These are phyloP conservation scores for Solioccasus polychromus DNA, from an alignment of 768 basidiomycete species.

Conservation along the genomic window DNA sequence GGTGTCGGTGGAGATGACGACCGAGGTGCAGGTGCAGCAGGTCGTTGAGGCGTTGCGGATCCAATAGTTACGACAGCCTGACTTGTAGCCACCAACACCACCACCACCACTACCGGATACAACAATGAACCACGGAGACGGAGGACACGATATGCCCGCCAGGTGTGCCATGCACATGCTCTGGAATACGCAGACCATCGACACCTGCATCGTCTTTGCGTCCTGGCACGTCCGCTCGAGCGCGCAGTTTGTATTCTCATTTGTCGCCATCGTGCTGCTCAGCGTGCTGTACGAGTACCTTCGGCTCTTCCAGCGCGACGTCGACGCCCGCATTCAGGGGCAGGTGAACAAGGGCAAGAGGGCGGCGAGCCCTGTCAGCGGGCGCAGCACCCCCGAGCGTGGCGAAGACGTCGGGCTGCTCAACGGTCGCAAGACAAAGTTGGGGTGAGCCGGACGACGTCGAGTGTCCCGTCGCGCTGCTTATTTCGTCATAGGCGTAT, in stretches of 20 bases:
- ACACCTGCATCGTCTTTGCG: slow-evolving; percentile 80
- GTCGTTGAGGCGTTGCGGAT: slow-evolving; percentile 26
- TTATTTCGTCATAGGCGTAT: not conserved
- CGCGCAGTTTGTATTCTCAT: slow-evolving; percentile 60
- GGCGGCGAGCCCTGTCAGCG: slow-evolving; percentile 40
- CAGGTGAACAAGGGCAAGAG: slow-evolving; percentile 47
- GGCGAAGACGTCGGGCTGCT: slow-evolving; percentile 56
- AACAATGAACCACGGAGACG: slow-evolving; percentile 45
- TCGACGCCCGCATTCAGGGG: slow-evolving; percentile 59
- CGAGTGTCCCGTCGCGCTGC: slow-evolving; percentile 38
- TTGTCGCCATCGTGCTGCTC: slow-evolving; percentile 59
- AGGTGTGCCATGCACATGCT: slow-evolving; percentile 81
- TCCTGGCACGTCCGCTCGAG: slow-evolving; percentile 71
- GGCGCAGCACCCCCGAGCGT: slow-evolving; percentile 39
- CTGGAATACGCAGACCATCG: slow-evolving; percentile 78
- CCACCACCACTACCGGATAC: not conserved
- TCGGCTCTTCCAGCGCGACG: slow-evolving; percentile 53
- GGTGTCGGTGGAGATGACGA: slow-evolving; percentile 51
- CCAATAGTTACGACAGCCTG: no score
- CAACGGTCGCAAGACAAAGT: slow-evolving; percentile 41
- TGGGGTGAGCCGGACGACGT: no score
- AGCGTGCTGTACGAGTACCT: slow-evolving; percentile 82
- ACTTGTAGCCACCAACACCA: no score
- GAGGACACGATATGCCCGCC: slow-evolving; percentile 44
- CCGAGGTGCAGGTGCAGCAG: slow-evolving; percentile 51